Evolutionary conservation across 257 asterid genomes (phyloP).

Genomic region (Petunia axillaris): DNA sequence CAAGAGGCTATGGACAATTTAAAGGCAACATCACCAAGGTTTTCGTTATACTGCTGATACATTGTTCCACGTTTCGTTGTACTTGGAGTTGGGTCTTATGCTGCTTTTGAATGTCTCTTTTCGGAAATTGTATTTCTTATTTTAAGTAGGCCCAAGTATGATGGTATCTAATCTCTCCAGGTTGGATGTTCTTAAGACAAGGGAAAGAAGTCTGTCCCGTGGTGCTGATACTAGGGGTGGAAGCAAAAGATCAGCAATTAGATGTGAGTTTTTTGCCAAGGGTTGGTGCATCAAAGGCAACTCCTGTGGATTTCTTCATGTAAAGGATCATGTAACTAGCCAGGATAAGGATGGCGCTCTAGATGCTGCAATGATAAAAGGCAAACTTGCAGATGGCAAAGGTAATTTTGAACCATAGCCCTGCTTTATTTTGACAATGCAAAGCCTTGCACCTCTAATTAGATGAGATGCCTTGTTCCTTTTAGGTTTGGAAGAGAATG

Average conservation of each 20-base stretch:
- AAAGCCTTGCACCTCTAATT: slow-evolving; percentile 27
- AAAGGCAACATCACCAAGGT: slow-evolving; percentile 58
- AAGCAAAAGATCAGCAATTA: slow-evolving; percentile 60
- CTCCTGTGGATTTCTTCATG: slow-evolving; percentile 84
- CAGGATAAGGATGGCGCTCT: slow-evolving; percentile 40
- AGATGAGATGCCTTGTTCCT: slow-evolving; percentile 21
- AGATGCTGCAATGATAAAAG: slow-evolving; percentile 43
- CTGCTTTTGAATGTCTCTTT: slow-evolving; percentile 20
- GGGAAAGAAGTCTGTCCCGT: slow-evolving; percentile 57
- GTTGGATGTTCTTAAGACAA: slow-evolving; percentile 49
- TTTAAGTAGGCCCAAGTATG: slow-evolving; percentile 35
- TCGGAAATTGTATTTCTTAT: slow-evolving; percentile 28
- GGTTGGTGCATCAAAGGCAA: slow-evolving; percentile 96
- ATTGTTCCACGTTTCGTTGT: slow-evolving; percentile 24
- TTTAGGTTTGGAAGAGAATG: slow-evolving; percentile 32
- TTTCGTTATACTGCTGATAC: slow-evolving; percentile 32
- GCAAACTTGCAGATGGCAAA: slow-evolving; percentile 43
- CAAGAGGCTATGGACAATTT: slow-evolving; percentile 42
- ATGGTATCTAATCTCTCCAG: slow-evolving; percentile 60
- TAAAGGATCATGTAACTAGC: slow-evolving; percentile 36
- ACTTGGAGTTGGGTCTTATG: slow-evolving; percentile 25
- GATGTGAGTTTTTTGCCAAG: slow-evolving; percentile 73
- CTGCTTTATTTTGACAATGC: slow-evolving; percentile 21
- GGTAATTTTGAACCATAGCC: slow-evolving; percentile 47
- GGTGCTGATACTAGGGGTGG: slow-evolving; percentile 44